Base-by-base conservation (phyloP, 2,329 filamentous ascomycete genomes). In the Colletotrichum sp. region DNA sequence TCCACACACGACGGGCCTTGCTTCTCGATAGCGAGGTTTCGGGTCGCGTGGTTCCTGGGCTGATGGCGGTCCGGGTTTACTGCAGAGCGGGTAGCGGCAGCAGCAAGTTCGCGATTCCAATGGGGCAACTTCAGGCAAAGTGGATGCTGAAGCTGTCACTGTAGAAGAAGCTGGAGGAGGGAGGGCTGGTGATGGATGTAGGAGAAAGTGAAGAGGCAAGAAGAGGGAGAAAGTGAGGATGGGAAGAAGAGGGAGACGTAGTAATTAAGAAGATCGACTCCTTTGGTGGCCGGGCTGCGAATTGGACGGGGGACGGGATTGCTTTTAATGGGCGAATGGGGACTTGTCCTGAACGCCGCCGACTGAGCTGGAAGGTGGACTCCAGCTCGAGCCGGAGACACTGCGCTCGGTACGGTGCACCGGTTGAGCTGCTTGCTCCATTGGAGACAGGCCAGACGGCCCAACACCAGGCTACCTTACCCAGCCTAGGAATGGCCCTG, bases 281-380 rank as follows among this genome's bases (percentile, higher is more conserved):
- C 64, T 70, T 57, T 69, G 36, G 36, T 69, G 65, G 71, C 74
- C 74, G 59, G 69, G 28, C 74, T 30, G 57, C 71, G 71, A 76
- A 59, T 65, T 73, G 70, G 74, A 74, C 70, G 70, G 70, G 74
- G 74, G 36, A 76, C 64, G 36, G 74, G 74, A 74, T 69, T 74
- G 74, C 74, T 64, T 74, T 76, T 68, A 66, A 73, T 74, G 74
- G 70, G n/a, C 74, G 71, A 74, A 76, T 76, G 74, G 74, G 74
- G 74, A 76, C 34, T 73, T 68, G 57, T 24, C 59, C 63, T 44
- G 21, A 26, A 67, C 34, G 59, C 44, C 57, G 57, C 28, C 34
- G 21, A 71, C 68, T 52, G n/a, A 52, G 44, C 44, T 52, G 57
- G 63, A 49, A 72, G 68, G 68, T 75, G 72, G 72, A 71, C 72